These are phyloP conservation scores for Phytophthora pini DNA, from an alignment of 352 stramenopile genomes.

Conservation along the genomic window DNA sequence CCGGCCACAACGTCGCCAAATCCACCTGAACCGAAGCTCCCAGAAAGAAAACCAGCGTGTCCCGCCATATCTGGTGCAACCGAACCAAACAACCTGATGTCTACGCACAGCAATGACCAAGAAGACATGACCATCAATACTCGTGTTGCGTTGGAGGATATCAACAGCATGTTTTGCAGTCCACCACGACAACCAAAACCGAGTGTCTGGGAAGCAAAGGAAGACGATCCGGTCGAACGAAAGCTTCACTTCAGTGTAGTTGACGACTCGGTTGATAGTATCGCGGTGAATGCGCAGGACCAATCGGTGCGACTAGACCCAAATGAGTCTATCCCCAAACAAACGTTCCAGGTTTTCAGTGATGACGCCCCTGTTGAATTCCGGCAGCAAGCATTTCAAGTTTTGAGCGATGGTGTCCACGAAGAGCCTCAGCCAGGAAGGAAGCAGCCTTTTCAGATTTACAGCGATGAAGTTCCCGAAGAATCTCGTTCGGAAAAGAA, in stretches of 20 bases:
- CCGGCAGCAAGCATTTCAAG: constrained; percentile 40
- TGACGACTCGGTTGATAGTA: constrained; percentile 79
- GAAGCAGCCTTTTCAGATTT: constrained; percentile 56
- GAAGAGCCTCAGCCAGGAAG: constrained; percentile 23
- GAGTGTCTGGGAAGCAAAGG: constrained; percentile 52
- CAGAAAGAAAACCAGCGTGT: constrained; percentile 14
- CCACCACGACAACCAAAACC: constrained; percentile 53
- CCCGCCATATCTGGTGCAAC: not conserved
- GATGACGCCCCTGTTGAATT: constrained; percentile 41
- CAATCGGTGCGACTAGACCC: constrained; percentile 55
- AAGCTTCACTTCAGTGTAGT: constrained; percentile 89
- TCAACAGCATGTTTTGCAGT: constrained; percentile 90
- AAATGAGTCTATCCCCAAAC: constrained; percentile 43
- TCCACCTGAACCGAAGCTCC: constrained; percentile 12
- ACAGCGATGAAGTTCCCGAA: constrained; percentile 44
- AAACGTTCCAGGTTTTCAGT: constrained; percentile 51
- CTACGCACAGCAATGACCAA: constrained; percentile 52
- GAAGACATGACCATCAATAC: constrained; percentile 92
- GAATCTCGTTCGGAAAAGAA: constrained; percentile 36
- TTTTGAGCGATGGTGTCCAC: constrained; percentile 50
- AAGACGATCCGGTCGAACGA: constrained; percentile 76
- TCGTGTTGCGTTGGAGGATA: constrained; percentile 80
- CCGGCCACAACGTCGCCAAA: constrained; percentile 2
- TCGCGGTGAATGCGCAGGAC: constrained; percentile 55
- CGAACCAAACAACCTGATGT: constrained; percentile 18